phyloP scores from a whole-genome alignment of 345 rosid genomes.

The Lepidium africanum region DNA sequence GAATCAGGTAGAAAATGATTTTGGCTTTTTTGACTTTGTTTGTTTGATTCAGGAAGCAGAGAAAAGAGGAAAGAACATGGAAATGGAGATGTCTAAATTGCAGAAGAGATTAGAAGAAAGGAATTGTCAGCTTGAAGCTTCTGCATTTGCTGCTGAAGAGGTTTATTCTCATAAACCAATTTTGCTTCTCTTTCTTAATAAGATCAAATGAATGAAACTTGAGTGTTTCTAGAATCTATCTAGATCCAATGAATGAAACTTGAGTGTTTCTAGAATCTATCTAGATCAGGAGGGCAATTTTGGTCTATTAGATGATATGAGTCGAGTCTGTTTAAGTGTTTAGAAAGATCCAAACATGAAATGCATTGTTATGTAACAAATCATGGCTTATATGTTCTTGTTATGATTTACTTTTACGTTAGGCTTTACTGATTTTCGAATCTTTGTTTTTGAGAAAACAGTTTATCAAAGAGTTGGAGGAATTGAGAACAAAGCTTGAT shows the following conservation, averaged over 20 bases:
- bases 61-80: constrained; percentile 56
- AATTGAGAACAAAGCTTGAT: constrained; percentile 49
- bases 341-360: too few species aligned
- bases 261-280: background rate
- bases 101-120: constrained; percentile 58
- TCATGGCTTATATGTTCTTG: background rate
- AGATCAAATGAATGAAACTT: background rate
- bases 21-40: background rate
- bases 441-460: constrained; percentile 18
- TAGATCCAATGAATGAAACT: background rate
- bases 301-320: background rate
- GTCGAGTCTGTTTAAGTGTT: background rate
- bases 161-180: constrained; percentile 24
- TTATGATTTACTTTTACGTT: background rate
- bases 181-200: background rate
- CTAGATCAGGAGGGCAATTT: background rate
- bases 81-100: constrained; percentile 46
- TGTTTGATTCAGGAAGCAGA: constrained; percentile 62
- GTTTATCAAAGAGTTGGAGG: constrained; percentile 62
- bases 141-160: constrained; percentile 67
- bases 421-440: background rate
- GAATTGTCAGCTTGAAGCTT: constrained; percentile 53
- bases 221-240: background rate
- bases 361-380: background rate
- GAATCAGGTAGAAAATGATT: background rate